A percentile compares a stretch with the other conserved stretches of the same genome.
These are phyloP conservation scores for Leccinum boreale DNA, from an alignment of 768 basidiomycete genomes.

Conservation along the genomic window DNA sequence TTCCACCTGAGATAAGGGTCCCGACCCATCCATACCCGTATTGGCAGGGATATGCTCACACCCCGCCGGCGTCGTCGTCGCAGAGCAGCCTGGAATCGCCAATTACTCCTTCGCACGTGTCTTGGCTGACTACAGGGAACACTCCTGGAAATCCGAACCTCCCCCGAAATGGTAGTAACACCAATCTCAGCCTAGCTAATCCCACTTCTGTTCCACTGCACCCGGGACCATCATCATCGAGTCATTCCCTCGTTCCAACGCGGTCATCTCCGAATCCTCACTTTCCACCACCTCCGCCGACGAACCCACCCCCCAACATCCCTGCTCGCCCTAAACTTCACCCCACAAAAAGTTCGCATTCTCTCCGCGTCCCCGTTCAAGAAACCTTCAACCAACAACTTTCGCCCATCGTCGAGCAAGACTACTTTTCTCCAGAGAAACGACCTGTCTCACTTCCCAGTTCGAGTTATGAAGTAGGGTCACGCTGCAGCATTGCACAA, in stretches of 20 bases:
- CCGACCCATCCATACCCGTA: conserved; percentile 34
- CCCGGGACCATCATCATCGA: conserved; percentile 8
- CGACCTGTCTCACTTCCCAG: conserved; percentile 33
- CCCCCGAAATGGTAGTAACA: conserved; percentile 4
- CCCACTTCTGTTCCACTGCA: background rate
- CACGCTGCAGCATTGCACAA: conserved; percentile 26
- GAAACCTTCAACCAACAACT: conserved; percentile 40
- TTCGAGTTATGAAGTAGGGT: conserved; percentile 26
- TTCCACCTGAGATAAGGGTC: conserved; percentile 33
- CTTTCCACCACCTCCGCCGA: conserved; percentile 33
- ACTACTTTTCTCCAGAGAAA: conserved; percentile 54
- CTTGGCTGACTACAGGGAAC: conserved; percentile 31
- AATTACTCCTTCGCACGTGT: conserved; percentile 38
- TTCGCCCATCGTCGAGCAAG: conserved; percentile 65
- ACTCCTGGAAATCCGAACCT: conserved; percentile 6
- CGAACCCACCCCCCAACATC: conserved; percentile 28
- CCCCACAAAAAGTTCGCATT: conserved; percentile 38
- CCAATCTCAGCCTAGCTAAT: conserved; percentile 1
- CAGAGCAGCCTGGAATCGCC: conserved; percentile 32
- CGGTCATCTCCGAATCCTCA: conserved; percentile 29
- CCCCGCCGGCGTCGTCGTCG: conserved; percentile 29
- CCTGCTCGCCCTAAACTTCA: conserved; percentile 32
- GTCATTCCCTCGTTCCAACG: conserved; percentile 13
- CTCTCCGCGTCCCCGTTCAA: conserved; percentile 38
- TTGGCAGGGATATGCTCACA: conserved; percentile 32